phyloP scores from a whole-genome alignment of 805 yeast species.

The Cyberlindnera maclurae region DNA sequence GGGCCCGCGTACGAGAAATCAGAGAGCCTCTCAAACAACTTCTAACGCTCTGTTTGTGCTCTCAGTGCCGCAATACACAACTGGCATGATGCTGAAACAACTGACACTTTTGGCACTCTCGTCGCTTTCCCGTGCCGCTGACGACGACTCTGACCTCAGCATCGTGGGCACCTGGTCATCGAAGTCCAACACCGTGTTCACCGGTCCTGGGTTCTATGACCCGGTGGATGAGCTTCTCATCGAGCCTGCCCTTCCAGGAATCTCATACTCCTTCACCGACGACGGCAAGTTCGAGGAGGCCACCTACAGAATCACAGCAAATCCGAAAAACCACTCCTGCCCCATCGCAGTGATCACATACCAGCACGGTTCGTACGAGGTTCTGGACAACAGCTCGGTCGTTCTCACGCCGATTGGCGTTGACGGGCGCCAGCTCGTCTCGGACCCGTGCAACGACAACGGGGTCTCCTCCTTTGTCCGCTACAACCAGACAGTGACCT shows the following conservation, averaged over 20 bases:
- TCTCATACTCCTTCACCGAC: slow-evolving; percentile 83
- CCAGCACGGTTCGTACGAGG: slow-evolving; percentile 82
- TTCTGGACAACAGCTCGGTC: slow-evolving; percentile 59
- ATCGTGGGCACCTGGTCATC: slow-evolving; percentile 93
- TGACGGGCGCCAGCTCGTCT: slow-evolving; percentile 87
- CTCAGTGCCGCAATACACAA: no score
- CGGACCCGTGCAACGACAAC: slow-evolving; percentile 74
- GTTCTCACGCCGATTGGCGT: slow-evolving; percentile 66
- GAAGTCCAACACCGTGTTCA: slow-evolving; percentile 87
- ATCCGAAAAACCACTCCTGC: slow-evolving; percentile 71
- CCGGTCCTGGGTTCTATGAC: slow-evolving; percentile 95
- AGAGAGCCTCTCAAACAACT: no score
- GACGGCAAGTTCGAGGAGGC: slow-evolving; percentile 95
- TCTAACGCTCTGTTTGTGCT: no score
- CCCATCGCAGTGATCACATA: slow-evolving; percentile 74
- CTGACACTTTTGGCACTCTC: neutral
- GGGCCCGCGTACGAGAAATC: no score
- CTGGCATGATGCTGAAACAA: neutral
- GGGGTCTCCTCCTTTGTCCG: slow-evolving; percentile 61
- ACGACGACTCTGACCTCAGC: slow-evolving; percentile 5
- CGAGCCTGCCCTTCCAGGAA: slow-evolving; percentile 95
- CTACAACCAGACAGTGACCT: slow-evolving; percentile 61
- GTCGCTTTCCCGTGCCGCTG: slow-evolving; percentile 2
- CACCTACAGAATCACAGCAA: slow-evolving; percentile 65
- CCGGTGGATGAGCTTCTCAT: slow-evolving; percentile 91